These are phyloP conservation scores for Oleoguttula mirabilis DNA, from an alignment of 495 filamentous ascomycete species.

Conservation along the genomic window DNA sequence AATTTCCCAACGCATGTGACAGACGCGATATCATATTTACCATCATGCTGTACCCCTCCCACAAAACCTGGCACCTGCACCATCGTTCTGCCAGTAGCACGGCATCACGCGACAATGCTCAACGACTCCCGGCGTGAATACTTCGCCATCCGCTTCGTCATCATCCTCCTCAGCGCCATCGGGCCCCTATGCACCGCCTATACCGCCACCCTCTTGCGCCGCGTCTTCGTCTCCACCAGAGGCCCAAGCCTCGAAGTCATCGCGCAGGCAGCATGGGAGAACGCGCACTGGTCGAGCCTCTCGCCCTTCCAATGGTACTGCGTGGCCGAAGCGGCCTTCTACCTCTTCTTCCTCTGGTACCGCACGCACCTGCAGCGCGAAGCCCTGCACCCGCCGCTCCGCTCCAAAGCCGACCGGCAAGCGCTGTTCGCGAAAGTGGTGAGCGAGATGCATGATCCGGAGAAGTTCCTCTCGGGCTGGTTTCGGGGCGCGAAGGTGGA, in stretches of 20 bases:
- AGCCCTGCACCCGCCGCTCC: conserved; percentile 41
- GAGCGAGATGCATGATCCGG: conserved; percentile 41
- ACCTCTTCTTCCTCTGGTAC: conserved; percentile 43
- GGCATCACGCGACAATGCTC: too few species aligned
- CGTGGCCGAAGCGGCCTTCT: conserved; percentile 40
- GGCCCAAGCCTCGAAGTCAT: background rate
- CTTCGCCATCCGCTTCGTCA: too few species aligned
- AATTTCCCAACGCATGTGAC: too few species aligned
- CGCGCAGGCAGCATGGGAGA: background rate
- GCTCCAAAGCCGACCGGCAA: conserved; percentile 30
- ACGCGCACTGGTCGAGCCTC: background rate
- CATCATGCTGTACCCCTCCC: too few species aligned
- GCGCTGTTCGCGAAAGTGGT: conserved; percentile 45
- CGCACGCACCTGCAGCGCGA: conserved; percentile 36
- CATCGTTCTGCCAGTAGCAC: too few species aligned
- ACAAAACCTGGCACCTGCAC: too few species aligned
- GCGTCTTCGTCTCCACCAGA: background rate
- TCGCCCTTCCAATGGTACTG: conserved; percentile 8
- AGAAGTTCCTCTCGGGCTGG: conserved; percentile 49
- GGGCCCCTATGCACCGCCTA: conserved; percentile 11
- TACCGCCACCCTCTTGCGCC: background rate
- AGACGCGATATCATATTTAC: too few species aligned
- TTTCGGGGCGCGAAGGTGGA: conserved; percentile 46
- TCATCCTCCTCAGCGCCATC: too few species aligned
- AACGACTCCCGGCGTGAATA: too few species aligned